A percentile compares a stretch with the other conserved stretches of the same genome.
Conservation (phyloP, 345 rosid genomes). For the Euphorbia lathyris region DNA sequence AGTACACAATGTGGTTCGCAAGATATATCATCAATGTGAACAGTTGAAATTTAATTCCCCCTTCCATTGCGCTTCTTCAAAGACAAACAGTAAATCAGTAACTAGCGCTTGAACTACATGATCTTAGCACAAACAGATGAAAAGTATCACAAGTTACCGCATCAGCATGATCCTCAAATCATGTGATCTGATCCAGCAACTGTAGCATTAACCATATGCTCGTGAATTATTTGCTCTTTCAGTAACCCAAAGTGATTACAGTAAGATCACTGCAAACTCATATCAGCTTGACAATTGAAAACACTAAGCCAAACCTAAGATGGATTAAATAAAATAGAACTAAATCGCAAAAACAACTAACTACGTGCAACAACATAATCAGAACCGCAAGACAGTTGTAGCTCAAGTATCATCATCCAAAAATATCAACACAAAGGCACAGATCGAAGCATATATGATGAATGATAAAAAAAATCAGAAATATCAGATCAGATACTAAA, state of each 20-base stretch:
- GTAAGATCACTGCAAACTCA: not conserved
- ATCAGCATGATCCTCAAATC: not conserved
- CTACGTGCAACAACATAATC: not conserved
- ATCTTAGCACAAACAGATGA: not conserved
- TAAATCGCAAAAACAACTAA: not conserved
- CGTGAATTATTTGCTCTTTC: not conserved
- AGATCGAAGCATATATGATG: not conserved
- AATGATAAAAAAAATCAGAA: not conserved
- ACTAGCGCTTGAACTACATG: not conserved
- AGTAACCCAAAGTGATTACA: not conserved
- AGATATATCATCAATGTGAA: not conserved
- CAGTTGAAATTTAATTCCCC: not conserved
- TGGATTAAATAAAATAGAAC: not conserved
- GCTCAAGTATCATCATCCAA: not conserved
- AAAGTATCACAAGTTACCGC: not conserved
- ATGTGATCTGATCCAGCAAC: not conserved
- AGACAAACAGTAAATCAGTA: not conserved
- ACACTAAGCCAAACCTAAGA: not conserved
- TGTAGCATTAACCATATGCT: not conserved
- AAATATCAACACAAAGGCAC: not conserved
- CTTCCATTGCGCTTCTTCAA: not conserved
- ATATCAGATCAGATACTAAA: conserved; percentile 1
- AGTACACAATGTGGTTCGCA: not conserved
- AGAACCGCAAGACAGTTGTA: not conserved
- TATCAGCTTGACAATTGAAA: not conserved